These are phyloP conservation scores for Cydonia oblonga DNA, from an alignment of 331 rosid species.

Conservation along the genomic window DNA sequence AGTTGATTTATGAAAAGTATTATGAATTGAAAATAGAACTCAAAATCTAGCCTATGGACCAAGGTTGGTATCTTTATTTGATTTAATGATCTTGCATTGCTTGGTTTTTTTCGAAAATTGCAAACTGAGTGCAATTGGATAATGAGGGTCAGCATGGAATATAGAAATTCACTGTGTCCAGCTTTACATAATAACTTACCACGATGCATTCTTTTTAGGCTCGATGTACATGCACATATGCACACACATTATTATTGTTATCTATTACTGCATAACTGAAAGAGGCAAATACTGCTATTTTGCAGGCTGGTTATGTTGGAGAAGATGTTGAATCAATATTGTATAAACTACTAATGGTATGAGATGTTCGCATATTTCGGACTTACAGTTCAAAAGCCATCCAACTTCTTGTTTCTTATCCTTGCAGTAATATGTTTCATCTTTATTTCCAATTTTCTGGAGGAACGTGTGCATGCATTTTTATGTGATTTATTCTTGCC, in stretches of 20 bases:
- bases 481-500: background rate
- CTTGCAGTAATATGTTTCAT: background rate
- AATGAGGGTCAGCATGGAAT: background rate
- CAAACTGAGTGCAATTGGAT: background rate
- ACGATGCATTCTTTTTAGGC: background rate
- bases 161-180: background rate
- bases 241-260: background rate
- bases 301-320: constrained; percentile 90
- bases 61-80: background rate
- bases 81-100: background rate
- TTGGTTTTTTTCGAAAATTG: background rate
- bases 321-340: constrained; percentile 72
- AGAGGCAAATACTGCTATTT: constrained; percentile 15
- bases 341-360: constrained; percentile 60
- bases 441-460: background rate
- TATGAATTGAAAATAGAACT: background rate
- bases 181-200: background rate
- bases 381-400: background rate
- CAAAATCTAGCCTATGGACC: background rate
- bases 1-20: constrained; percentile 19
- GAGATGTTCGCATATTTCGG: background rate
- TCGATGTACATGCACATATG: background rate
- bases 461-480: background rate
- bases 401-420: background rate
- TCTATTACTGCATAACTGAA: constrained; percentile 11